A percentile compares a stretch with the other conserved stretches of the same genome.
Conservation (phyloP, 257 asterid species). For the Lithospermum erythrorhizon region DNA sequence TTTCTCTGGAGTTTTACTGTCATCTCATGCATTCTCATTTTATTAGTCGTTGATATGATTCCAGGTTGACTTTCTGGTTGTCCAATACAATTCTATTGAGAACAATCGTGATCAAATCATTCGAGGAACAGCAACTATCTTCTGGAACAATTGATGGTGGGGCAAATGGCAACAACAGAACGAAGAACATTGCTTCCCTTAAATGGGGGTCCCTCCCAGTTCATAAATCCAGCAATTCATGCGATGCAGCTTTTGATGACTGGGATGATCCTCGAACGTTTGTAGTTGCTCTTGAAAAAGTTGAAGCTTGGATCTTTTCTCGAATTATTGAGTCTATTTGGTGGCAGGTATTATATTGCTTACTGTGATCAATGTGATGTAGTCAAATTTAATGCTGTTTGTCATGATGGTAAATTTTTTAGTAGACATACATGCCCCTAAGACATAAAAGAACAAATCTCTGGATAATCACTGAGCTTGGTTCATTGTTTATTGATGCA, state of each 20-base stretch:
- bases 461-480: neutral
- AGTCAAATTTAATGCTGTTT: neutral
- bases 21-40: neutral
- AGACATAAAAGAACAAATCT: neutral
- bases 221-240: constrained; percentile 14
- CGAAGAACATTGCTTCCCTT: constrained; percentile 31
- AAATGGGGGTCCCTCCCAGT: constrained; percentile 44
- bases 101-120: constrained; percentile 42
- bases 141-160: constrained; percentile 22
- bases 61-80: constrained; percentile 83
- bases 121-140: constrained; percentile 23
- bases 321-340: constrained; percentile 73
- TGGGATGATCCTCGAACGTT: constrained; percentile 51
- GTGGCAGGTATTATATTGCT: constrained; percentile 58
- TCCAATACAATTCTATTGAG: constrained; percentile 61
- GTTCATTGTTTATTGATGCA: constrained; percentile 15
- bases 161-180: constrained; percentile 12
- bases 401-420: neutral
- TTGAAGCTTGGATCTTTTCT: constrained; percentile 69
- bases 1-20: too few relatives aligned
- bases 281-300: constrained; percentile 49
- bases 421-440: neutral
- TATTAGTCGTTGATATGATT: constrained; percentile 8
- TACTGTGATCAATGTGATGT: too few relatives aligned
- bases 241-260: constrained; percentile 25